Base-by-base conservation (phyloP, 306 rosid genomes). In the Vachellia pachyceras region DNA sequence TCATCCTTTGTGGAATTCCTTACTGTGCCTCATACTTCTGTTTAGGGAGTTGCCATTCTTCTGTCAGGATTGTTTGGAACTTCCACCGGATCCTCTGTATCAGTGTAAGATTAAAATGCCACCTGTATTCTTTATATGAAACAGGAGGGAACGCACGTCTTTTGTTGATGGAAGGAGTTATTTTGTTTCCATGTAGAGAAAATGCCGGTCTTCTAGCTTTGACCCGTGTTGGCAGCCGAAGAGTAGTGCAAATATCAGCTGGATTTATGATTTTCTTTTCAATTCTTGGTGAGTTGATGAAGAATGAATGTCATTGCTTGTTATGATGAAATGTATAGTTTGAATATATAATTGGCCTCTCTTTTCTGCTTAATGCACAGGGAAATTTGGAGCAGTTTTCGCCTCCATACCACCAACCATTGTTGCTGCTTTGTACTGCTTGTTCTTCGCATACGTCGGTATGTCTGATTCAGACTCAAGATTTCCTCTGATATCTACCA, bases 231-330 rank as follows among this genome's bases (percentile, higher is more conserved):
- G 99, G 98, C 55, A 96, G 99, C 85, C 81, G 98, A 83, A 88
- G 99, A 86, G 99, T 96, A 52, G 99, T 96, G 68, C 99, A 96
- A 77, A 96, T 96, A 84, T 90, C 99, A 15, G 99, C 99, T 22
- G 99, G 98, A 35, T 96, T 96, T 84, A 96, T 96, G 99, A 92
- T 96, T 79, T 96, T 96, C 90, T 96, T 96, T 88, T 94, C 99
- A 60, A 90, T 96, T 83, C 94, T 96, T 10, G 99, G 99, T 92
- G 74, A 85, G 90, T 78, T 33, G 79, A 42, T 77, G 33, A 79
- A 50, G 33, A 22, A 39, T 29, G 80, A 66, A 36, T 35, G 47
- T 12, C 73, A 11, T 5, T 77, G n/a, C 50, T 64, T 36, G 25
- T 18, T 68, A 44, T 11, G 33, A 29, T 29, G 17, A 57, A 47